Base-by-base conservation (phyloP, 2,329 filamentous ascomycete genomes). In the Didymellaceae sp. region DNA sequence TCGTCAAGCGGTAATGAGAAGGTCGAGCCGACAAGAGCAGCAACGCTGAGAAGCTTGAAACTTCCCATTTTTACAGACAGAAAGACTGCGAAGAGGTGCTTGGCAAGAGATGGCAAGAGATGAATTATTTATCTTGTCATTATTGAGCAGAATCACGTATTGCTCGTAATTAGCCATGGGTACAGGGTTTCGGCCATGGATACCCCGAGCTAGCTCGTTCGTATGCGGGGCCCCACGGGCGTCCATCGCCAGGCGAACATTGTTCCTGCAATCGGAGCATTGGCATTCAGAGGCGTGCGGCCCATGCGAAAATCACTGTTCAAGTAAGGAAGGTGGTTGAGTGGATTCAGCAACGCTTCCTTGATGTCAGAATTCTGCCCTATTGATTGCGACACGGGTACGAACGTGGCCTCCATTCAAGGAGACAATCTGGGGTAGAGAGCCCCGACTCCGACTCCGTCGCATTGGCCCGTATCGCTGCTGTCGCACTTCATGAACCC, bases 261-360 rank as follows among this genome's bases (percentile, higher is more conserved):
- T 64, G 53, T 60, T 62, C 61, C 61, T 63, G 56, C 60, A 64
- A 64, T 64, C 44, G 56, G 54, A 54, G 25, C 25, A 47, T 37
- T 54, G 44, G 28, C 35, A 52, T 18, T 33, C 16, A 13, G 37
- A 24, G 16, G 32, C 45, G 52, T 44, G 33, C 26, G 50, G 32
- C 47, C 40, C 33, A 37, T 42, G 41, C 43, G 39, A 35, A 16
- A 42, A 22, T 28, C 5, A 16, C 20, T 22, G n/a, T 30, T 48
- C 55, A 57, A 53, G 53, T 55, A 54, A 34, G 57, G 47, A 58
- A 52, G 57, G 58, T 48, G 46, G 38, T 46, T 2, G 31, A 6
- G 10, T 21, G 20, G 24, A 46, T 2, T 20, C 13, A 37, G 38
- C 25, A 38, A 41, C 18, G 25, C 30, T 43, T 51, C 46, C 39